Base-by-base conservation (phyloP, 371 early-diverging fungal genomes). In the Rhizopus delemar region DNA sequence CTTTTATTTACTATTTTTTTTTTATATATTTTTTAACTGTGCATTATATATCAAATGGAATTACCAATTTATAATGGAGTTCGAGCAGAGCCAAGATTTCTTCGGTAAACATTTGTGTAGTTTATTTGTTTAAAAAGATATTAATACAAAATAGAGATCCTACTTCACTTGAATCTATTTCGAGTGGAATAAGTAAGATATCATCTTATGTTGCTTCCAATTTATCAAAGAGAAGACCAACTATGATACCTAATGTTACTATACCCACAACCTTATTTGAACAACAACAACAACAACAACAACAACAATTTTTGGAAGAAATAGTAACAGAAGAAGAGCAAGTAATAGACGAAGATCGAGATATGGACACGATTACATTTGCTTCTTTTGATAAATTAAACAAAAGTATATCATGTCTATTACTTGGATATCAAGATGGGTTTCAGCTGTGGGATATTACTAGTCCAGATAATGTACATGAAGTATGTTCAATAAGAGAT, bases 371-470 rank as follows among this genome's bases (percentile, higher is more conserved):
- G 22, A 56, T 73, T 11, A 71, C 77, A 8, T 73, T 69, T 62
- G 61, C 69, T 35, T 46, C 66, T 9, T 76, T 76, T 60, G 68
- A 71, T 31, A 71, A 59, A 41, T 51, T 73, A 41, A 62, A 29
- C 29, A 55, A 12, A 13, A 13, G 22, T 22, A 16, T 64, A 16
- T 58, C 56, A 33, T 84, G 85, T 54, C 65, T 93, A 35, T 60
- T 89, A 31, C 70, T 93, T 32, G 93, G 92, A 7, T 93, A 93
- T 70, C 66, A 69, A 5, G 84, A 86, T 56, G 93, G 93, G 2
- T 89, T 93, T 65, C 93, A 93, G 57, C 74, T 93, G 7, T 93
- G 93, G 93, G 80, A 89, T 58, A 75, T 90, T 8, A 76, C 85
- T 4, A 81, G 88, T 54, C 76, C 82, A 8, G 86, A 89, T 59